Base-by-base conservation (phyloP, 192 early-diverging fungal species). In the Coemansia sp. region DNA sequence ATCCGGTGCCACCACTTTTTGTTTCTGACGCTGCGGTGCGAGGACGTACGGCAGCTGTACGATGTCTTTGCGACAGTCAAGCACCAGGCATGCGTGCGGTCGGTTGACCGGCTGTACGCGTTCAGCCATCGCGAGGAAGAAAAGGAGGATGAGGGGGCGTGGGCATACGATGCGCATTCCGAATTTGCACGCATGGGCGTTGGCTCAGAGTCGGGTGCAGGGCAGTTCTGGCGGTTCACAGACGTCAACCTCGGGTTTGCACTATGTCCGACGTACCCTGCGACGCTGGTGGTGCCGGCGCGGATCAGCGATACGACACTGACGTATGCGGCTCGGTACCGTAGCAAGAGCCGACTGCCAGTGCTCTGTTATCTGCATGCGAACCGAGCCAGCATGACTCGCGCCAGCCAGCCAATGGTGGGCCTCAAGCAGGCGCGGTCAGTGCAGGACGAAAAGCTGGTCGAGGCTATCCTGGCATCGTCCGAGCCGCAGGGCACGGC, bases 401-500 rank as follows among this genome's bases (percentile, higher is more conserved):
- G 97, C 33, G 92, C 88, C 4, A 89, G 90, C 60, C 97, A 99
- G 71, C 97, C 97, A 0, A 88, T 99, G 85, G 93, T 93, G 33
- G 97, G 97, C 0, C 83, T 99, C n/a, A 91, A 91, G 65, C 91
- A 94, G 67, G 92, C 90, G 56, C 83, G 97, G 33, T 97, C 94
- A 10, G 88, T 95, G 53, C 97, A 99, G 74, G 97, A 99, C 65
- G 97, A 99, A 61, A 96, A 95, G 76, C 79, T 99, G 10, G 87
- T 97, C 19, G 94, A 97, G 65, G 88, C 88, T 35, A 95, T 99
- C 34, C 90, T 97, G 70, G 68, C 87, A 41, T 85, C 91, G 29
- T 63, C 38, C 58, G 70, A 79, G 55, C 63, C 65, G 11, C 41
- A 58, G 6, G 70, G 76, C 58, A 83, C 72, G 59, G 74, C 56